These are phyloP conservation scores for Vaccinium corymbosum DNA, from an alignment of 148 eudicot genomes.

Conservation along the genomic window DNA sequence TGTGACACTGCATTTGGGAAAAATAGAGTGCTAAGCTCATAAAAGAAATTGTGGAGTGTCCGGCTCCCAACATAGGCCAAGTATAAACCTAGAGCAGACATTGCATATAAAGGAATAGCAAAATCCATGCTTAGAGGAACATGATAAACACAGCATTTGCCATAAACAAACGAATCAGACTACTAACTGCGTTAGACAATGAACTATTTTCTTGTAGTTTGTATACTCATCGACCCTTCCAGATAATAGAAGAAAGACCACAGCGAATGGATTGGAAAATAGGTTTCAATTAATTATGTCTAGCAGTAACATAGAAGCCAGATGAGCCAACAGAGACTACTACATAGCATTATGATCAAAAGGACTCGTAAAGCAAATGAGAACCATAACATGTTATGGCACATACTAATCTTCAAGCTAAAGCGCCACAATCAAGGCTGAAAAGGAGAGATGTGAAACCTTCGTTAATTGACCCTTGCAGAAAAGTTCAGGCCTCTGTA, in stretches of 20 bases:
- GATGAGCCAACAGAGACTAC: neutral
- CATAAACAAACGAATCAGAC: neutral
- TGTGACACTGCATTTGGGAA: neutral
- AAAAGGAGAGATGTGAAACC: constrained; percentile 38
- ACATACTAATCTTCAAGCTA: constrained; percentile 8
- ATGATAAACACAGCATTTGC: neutral
- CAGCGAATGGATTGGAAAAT: neutral
- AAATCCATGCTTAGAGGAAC: neutral
- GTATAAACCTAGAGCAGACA: neutral
- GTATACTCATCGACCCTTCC: neutral
- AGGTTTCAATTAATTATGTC: neutral
- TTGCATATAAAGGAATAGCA: neutral
- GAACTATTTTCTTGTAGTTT: neutral
- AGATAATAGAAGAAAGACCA: neutral
- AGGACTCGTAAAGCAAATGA: neutral
- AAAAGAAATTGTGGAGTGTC: neutral
- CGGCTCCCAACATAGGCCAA: neutral
- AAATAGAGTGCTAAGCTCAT: neutral
- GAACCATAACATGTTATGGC: neutral
- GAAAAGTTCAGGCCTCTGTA: constrained; percentile 94
- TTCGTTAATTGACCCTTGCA: constrained; percentile 95
- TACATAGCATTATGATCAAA: neutral
- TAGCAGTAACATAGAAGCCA: neutral
- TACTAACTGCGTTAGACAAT: neutral
- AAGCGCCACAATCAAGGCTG: constrained; percentile 7